These are phyloP conservation scores for Mortierella sp. DNA, from an alignment of 371 early-diverging fungal species.

Conservation along the genomic window DNA sequence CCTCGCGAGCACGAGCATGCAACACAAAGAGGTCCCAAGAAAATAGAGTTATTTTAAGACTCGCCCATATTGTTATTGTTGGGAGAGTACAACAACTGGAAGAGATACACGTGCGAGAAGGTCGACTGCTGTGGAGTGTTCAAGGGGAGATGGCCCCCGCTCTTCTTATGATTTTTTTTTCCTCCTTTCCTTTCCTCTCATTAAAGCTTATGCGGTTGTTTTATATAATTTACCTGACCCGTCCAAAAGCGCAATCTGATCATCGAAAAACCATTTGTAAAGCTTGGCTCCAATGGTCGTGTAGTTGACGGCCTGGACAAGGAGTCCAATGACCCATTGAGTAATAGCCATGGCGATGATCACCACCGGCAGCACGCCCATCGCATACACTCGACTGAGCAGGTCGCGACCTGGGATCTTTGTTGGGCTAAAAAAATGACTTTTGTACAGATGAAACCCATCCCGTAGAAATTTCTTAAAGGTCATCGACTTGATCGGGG, in stretches of 20 bases:
- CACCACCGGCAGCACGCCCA: constrained; percentile 35
- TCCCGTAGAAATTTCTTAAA: constrained; percentile 21
- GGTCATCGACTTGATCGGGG: constrained; percentile 22
- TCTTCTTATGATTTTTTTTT: constrained; percentile 10
- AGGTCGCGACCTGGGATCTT: constrained; percentile 36
- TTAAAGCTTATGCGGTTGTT: neutral
- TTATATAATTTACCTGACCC: constrained; percentile 20
- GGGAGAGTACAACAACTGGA: no score
- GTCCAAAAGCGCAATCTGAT: constrained; percentile 32
- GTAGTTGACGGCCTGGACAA: constrained; percentile 27
- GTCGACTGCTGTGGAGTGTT: no score
- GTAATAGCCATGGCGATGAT: constrained; percentile 28
- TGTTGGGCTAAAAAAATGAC: constrained; percentile 24
- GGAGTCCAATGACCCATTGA: constrained; percentile 27
- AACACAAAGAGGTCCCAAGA: neutral
- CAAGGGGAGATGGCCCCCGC: no score
- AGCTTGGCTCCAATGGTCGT: constrained; percentile 17
- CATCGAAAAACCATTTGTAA: constrained; percentile 27
- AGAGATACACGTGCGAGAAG: no score
- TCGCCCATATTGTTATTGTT: neutral
- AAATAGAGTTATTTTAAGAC: neutral
- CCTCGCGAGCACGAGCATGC: neutral
- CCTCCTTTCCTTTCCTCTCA: constrained; percentile 3
- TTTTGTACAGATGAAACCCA: constrained; percentile 22
- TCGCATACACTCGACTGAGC: constrained; percentile 30